A percentile compares a stretch with the other conserved stretches of the same genome.
Evolutionary conservation across 225 moss, liverwort and hornwort species (phyloP).

Genomic region (Anthoceros angustus): DNA sequence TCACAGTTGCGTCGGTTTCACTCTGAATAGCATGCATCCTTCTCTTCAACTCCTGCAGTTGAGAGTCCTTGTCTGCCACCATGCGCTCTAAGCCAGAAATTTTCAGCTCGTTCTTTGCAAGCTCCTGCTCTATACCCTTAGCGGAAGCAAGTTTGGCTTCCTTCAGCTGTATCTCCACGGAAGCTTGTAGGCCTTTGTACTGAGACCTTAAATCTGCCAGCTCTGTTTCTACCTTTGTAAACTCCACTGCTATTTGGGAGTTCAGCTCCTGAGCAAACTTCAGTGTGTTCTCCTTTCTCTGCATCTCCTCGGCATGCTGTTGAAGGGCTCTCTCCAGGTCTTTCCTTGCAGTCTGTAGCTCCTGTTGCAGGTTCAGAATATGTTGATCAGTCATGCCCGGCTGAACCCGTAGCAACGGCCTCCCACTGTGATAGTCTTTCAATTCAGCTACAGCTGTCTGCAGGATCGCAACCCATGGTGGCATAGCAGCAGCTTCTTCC

Average conservation of each 20-base stretch:
- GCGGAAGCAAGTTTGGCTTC: constrained; percentile 17
- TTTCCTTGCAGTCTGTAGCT: constrained; percentile 15
- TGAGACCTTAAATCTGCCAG: constrained; percentile 23
- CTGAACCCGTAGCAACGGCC: constrained; percentile 14
- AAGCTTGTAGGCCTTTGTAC: constrained; percentile 21
- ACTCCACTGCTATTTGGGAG: constrained; percentile 14
- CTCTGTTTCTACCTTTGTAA: constrained; percentile 20
- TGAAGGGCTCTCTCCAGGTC: constrained; percentile 12
- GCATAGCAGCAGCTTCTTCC: constrained; percentile 15
- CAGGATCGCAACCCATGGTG: neutral
- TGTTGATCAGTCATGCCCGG: constrained; percentile 12
- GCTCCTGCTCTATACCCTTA: constrained; percentile 13
- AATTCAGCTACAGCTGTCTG: neutral
- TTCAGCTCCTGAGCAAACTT: constrained; percentile 20
- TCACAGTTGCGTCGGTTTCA: constrained; percentile 7
- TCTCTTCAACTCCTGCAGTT: constrained; percentile 13
- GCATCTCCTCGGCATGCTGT: constrained; percentile 20
- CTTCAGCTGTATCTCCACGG: constrained; percentile 26
- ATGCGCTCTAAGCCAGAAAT: constrained; percentile 13
- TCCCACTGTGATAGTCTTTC: constrained; percentile 13
- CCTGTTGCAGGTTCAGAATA: constrained; percentile 15
- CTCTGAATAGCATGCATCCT: constrained; percentile 11
- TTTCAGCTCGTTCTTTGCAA: constrained; percentile 13
- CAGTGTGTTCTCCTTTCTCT: constrained; percentile 20
- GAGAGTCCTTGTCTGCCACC: constrained; percentile 15